phyloP scores from a whole-genome alignment of 306 rosid species.

The Begonia loranthoides region DNA sequence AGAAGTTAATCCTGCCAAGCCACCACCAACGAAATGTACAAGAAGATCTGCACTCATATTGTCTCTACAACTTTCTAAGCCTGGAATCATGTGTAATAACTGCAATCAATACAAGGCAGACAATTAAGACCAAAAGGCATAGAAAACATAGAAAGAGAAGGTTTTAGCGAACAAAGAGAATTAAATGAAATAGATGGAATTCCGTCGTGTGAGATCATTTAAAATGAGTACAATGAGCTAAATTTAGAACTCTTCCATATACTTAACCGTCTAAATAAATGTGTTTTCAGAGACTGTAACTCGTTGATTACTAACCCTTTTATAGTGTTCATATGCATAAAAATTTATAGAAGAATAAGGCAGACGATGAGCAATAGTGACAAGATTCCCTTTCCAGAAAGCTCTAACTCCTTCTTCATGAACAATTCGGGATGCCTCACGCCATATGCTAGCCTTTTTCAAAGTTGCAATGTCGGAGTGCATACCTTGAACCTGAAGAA shows the following conservation, averaged over 20 bases:
- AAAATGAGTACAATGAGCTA: too few species aligned
- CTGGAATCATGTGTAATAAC: constrained; percentile 46
- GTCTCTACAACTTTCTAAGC: constrained; percentile 33
- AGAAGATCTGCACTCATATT: constrained; percentile 44
- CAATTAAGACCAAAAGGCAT: too few species aligned
- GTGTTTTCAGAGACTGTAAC: too few species aligned
- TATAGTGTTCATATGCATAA: constrained; percentile 84
- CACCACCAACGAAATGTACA: constrained; percentile 76
- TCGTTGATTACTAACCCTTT: constrained; percentile 26
- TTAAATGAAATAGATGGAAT: too few species aligned
- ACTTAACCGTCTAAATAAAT: too few species aligned
- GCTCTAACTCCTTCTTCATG: constrained; percentile 89
- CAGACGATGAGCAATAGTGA: constrained; percentile 87
- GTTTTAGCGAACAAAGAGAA: too few species aligned
- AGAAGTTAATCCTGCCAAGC: constrained; percentile 89
- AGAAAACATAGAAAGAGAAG: too few species aligned
- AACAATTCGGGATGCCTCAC: constrained; percentile 79
- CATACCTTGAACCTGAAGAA: constrained; percentile 83
- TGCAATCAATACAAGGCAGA: constrained; percentile 13
- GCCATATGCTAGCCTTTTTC: constrained; percentile 75
- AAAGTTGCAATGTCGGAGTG: constrained; percentile 76
- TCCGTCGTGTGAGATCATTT: too few species aligned
- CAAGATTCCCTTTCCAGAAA: constrained; percentile 96
- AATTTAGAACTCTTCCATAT: too few species aligned
- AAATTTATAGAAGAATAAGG: constrained; percentile 92